Evolutionary conservation across 2,329 filamentous ascomycete species (phyloP), one percentile per base, ranked within the genome.

Genomic region (Neocucurbitaria cava): DNA sequence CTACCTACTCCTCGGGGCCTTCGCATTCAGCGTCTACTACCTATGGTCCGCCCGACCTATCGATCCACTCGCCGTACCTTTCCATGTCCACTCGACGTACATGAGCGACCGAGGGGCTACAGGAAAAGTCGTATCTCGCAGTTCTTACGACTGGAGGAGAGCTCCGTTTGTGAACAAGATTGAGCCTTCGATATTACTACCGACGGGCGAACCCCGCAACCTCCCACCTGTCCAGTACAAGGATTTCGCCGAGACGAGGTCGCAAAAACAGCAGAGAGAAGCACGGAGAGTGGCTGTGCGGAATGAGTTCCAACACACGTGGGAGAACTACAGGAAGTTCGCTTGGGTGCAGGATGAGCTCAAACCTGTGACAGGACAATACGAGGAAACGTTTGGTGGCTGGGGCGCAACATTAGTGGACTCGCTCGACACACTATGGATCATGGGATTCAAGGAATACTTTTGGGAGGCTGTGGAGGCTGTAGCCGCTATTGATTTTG

Each of bases 321-420:
- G 79, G 79, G 66, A 72, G 3, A 71, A 74, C 40, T 82, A 82
- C 65, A 74, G 70, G 48, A 49, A 71, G 31, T 68, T 73, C 54
- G 79, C 80, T 9, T 82, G 79, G 79, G 72, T 75, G 57, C 69
- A 76, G 45, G 80, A 82, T 56, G 80, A 82, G 64, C 69, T 82
- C 11, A 69, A 64, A 26, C 80, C 80, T 3, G 56, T 80, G 2
- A 72, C 71, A 26, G 78, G 76, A 6, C 59, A 66, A 21, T 66
- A 62, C 2, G 66, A 68, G n/a, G 70, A 80, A 57, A 70, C 72
- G 5, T 82, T 81, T 58, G 79, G 79, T 5, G 80, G 79, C 30
- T 82, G 80, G 80, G 78, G 75, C 20, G 79, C 79, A 9, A 81
- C 74, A 20, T 55, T 82, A 23, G 77, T 82, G 11, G 79, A 81